phyloP scores from a whole-genome alignment of 2,329 filamentous ascomycete species.

The Microcyclosporella mali region DNA sequence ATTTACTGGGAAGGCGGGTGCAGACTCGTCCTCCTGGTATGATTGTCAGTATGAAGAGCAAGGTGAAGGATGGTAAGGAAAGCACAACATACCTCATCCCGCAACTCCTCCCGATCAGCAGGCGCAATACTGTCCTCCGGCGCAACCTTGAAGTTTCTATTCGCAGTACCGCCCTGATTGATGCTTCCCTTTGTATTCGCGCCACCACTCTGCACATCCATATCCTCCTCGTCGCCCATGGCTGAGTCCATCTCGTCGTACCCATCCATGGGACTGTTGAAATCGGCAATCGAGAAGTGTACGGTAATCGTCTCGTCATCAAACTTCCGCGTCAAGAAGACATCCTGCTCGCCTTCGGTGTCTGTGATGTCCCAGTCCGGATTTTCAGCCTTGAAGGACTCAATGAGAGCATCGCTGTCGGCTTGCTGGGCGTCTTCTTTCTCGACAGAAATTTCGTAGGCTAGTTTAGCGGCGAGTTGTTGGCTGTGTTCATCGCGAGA shows the following conservation, averaged over 20 bases:
- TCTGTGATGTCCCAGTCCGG: constrained; percentile 72
- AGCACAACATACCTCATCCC: constrained; percentile 48
- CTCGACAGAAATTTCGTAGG: constrained; percentile 78
- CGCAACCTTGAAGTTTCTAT: constrained; percentile 49
- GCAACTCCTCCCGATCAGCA: constrained; percentile 51
- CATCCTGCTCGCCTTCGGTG: constrained; percentile 76
- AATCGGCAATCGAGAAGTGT: constrained; percentile 77
- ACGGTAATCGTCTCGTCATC: constrained; percentile 83
- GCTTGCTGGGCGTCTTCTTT: constrained; percentile 61
- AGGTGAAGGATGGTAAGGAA: no score
- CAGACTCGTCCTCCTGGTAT: constrained; percentile 39
- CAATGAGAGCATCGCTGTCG: constrained; percentile 55
- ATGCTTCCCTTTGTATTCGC: constrained; percentile 52
- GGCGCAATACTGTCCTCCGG: constrained; percentile 53
- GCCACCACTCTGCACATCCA: constrained; percentile 47
- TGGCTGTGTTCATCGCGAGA: constrained; percentile 54
- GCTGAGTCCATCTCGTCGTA: constrained; percentile 36
- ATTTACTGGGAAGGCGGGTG: constrained; percentile 67
- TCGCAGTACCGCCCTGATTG: constrained; percentile 47
- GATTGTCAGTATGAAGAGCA: constrained; percentile 35
- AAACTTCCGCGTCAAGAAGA: constrained; percentile 74
- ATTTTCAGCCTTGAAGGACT: constrained; percentile 76
- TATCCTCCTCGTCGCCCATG: constrained; percentile 48
- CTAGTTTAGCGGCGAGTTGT: constrained; percentile 80
- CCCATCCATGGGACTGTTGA: constrained; percentile 54